Evolutionary conservation across 257 asterid genomes (phyloP).

Genomic region (Ligustrum vulgare): DNA sequence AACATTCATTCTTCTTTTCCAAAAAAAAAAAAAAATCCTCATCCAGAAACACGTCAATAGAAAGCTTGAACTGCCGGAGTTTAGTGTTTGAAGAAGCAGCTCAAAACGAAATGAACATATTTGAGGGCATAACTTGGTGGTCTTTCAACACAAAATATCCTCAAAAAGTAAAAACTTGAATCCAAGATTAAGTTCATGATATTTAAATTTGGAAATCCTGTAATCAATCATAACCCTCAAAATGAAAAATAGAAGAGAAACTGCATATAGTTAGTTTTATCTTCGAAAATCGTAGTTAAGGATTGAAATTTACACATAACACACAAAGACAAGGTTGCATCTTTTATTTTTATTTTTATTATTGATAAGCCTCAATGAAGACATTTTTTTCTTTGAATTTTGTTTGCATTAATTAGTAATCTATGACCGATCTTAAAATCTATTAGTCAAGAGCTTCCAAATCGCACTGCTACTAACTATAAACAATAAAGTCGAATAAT

Average conservation of each 20-base stretch:
- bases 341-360: no score
- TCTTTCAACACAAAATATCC: neutral
- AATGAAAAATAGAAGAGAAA: no score
- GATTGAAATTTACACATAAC: no score
- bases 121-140: neutral
- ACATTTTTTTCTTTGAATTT: slow-evolving; percentile 8
- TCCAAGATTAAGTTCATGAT: neutral
- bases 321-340: neutral
- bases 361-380: neutral
- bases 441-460: neutral
- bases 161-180: neutral
- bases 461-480: neutral
- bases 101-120: neutral
- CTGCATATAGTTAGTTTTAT: no score
- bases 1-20: no score
- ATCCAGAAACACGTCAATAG: neutral
- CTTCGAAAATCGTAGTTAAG: no score
- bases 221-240: neutral
- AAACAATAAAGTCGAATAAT: neutral
- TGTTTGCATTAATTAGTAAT: slow-evolving; percentile 13
- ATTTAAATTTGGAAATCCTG: neutral
- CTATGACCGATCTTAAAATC: slow-evolving; percentile 1
- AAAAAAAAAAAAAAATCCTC: no score
- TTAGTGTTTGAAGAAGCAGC: neutral
- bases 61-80: neutral